Evolutionary conservation across 768 basidiomycete species (phyloP).

Genomic region (Leucosporidium creatinivorum): DNA sequence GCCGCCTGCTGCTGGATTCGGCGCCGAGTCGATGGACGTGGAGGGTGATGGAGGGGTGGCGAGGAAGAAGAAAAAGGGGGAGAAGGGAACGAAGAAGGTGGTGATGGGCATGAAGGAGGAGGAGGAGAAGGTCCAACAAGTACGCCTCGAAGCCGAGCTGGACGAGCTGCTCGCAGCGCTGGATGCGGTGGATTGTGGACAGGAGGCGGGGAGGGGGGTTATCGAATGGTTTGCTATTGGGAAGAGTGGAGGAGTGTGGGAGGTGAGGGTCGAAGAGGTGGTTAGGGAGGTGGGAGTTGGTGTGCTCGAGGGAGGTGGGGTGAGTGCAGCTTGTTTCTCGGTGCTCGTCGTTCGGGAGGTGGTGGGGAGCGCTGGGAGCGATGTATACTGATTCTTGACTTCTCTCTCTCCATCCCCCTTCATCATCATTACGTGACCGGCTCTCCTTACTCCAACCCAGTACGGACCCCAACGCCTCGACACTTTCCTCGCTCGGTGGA

Average conservation of each 20-base stretch:
- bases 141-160: slow-evolving; percentile 1
- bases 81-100: slow-evolving; percentile 4
- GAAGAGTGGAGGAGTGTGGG: slow-evolving; percentile 36
- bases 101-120: too few species aligned
- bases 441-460: neutral
- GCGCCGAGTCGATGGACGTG: too few species aligned
- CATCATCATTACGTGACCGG: neutral
- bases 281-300: slow-evolving; percentile 62
- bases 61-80: slow-evolving; percentile 4
- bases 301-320: slow-evolving; percentile 51
- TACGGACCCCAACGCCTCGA: slow-evolving; percentile 41
- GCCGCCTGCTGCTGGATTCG: slow-evolving; percentile 7
- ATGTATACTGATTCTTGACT: too few species aligned
- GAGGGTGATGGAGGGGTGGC: neutral
- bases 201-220: slow-evolving; percentile 57
- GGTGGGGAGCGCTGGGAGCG: neutral
- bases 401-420: neutral
- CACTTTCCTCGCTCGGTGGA: slow-evolving; percentile 63
- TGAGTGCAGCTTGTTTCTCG: neutral
- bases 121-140: neutral
- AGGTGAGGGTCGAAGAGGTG: slow-evolving; percentile 34
- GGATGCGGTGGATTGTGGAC: slow-evolving; percentile 51
- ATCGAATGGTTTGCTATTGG: slow-evolving; percentile 75
- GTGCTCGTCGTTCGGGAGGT: neutral
- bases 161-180: slow-evolving; percentile 51